Evolutionary conservation across 441 rosid species (phyloP).

Genomic region (Sinapis alba): DNA sequence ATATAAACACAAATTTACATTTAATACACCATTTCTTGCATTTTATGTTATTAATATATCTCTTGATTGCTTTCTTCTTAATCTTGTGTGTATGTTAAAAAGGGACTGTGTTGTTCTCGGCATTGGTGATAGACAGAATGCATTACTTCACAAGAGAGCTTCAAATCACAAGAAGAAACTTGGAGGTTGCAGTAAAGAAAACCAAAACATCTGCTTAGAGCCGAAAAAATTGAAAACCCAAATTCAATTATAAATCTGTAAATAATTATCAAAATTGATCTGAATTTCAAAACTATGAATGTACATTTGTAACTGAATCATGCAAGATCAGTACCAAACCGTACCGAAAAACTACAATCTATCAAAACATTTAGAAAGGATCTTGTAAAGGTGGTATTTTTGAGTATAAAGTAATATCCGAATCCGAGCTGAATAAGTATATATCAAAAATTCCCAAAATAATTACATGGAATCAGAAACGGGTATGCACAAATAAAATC

Average conservation of each 20-base stretch:
- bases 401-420: too few relatives aligned
- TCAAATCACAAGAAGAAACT: slow-evolving; percentile 37
- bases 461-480: too few relatives aligned
- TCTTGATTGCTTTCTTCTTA: background rate
- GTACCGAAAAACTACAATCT: too few relatives aligned
- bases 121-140: slow-evolving; percentile 41
- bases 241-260: slow-evolving; percentile 7
- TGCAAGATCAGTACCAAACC: too few relatives aligned
- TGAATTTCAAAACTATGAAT: background rate
- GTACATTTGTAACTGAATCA: too few relatives aligned
- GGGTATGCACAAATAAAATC: too few relatives aligned
- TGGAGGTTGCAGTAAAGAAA: slow-evolving; percentile 36
- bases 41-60: background rate
- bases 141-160: slow-evolving; percentile 44
- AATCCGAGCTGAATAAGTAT: too few relatives aligned
- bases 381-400: too few relatives aligned
- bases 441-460: too few relatives aligned
- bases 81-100: background rate
- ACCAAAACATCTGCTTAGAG: background rate
- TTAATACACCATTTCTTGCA: background rate
- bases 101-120: slow-evolving; percentile 37
- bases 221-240: background rate
- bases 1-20: background rate
- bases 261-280: background rate
- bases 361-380: too few relatives aligned